Base-by-base conservation (phyloP, 169 alveolate genomes). In the Plasmodium billcollinsi region DNA sequence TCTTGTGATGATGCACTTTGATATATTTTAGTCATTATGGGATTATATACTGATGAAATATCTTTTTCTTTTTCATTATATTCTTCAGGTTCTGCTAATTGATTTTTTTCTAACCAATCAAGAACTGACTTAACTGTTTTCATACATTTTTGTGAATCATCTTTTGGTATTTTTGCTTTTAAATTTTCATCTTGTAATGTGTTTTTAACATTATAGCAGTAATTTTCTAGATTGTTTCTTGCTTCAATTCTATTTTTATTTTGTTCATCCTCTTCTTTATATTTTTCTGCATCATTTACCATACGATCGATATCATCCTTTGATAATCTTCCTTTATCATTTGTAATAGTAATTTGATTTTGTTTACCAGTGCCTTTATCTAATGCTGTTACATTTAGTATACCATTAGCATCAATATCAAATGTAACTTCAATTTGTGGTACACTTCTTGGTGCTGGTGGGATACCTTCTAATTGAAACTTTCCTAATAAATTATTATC, bases 261-360 rank as follows among this genome's bases (percentile, higher is more conserved):
- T 86, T 94, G 93, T 76, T 97, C 99, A 90, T 98, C 99, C 89
- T 97, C 98, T 63, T 95, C 99, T 92, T 96, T 95, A 95, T 92
- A 97, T 96, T 97, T 97, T 95, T 98, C 99, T 52, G 99, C 99
- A 74, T 98, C 99, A 61, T 94, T 95, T 39, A 98, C 99, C 98
- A 98, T 95, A 75, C 98, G 96, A 88, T 98, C 99, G 73, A 98
- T 98, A 73, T 98, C 99, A 67, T 91, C 96, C 88, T 96, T 96
- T 52, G 98, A 95, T 58, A 97, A 95, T 88, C 99, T 96, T 33
- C 45, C 45, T 33, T 33, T 33, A 33, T 33, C 45, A 33, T 33
- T 33, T 33, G 45, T 33, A 33, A 33, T 33, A 33, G 45, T 33
- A 33, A 33, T 33, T 33, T 33, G 45, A 5, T 33, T 33, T 33